Percentiles rank a stretch among this genome's conserved stretches.
Conservation (phyloP, 2,329 filamentous ascomycete species). For the Diplodia intermedia region DNA sequence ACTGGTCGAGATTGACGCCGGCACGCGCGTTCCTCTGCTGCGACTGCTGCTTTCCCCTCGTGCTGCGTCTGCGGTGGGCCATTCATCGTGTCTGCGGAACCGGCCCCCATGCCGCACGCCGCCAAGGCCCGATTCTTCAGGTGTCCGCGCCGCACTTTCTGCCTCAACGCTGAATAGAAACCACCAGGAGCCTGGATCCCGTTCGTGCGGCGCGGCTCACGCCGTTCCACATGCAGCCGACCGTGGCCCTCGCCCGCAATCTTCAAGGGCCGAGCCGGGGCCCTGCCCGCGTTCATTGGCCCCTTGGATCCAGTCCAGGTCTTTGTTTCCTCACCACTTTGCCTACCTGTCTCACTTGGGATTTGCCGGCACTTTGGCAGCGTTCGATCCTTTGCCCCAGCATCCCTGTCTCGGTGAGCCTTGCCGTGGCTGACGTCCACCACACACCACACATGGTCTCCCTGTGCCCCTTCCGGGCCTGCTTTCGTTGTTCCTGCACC, state of each 20-base stretch:
- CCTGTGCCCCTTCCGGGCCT: not conserved
- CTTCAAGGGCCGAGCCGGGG: conserved; percentile 22
- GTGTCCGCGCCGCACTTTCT: not conserved
- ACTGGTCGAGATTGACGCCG: conserved; percentile 1
- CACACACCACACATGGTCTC: not conserved
- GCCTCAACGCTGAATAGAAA: too few relatives aligned
- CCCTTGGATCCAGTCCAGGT: conserved; percentile 8
- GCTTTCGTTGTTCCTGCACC: not conserved
- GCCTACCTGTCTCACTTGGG: conserved; percentile 19
- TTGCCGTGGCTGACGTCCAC: not conserved
- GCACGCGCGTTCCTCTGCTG: not conserved
- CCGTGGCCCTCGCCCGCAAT: conserved; percentile 15
- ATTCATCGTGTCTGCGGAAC: conserved; percentile 7
- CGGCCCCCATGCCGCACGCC: conserved; percentile 1
- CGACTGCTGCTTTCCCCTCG: not conserved
- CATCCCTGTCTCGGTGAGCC: not conserved
- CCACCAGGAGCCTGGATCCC: not conserved
- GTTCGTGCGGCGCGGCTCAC: not conserved
- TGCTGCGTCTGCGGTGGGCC: conserved; percentile 4
- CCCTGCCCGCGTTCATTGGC: conserved; percentile 9
- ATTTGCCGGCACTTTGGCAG: not conserved
- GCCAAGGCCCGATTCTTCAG: not conserved
- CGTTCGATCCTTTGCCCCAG: not conserved
- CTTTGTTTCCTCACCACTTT: conserved; percentile 17
- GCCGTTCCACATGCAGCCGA: conserved; percentile 1